phyloP scores from a whole-genome alignment of 768 basidiomycete species.

The Exidia glandulosa region DNA sequence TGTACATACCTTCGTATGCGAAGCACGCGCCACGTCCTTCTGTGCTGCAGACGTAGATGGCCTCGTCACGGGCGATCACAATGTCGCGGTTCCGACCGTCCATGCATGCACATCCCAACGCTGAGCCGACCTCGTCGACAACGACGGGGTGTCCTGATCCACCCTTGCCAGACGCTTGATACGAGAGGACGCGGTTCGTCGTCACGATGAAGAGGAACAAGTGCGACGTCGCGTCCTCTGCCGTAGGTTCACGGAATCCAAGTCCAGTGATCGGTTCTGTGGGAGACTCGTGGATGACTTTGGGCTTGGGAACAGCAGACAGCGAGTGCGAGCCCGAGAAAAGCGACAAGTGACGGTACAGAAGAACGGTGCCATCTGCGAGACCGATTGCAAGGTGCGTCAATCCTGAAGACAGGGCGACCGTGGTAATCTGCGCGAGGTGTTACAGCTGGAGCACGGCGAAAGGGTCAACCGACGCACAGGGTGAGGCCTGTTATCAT shows the following conservation, averaged over 20 bases:
- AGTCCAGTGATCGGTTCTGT: conserved; percentile 89
- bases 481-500: conserved; percentile 67
- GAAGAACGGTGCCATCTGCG: conserved; percentile 87
- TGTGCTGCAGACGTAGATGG: conserved; percentile 73
- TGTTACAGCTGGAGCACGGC: neutral
- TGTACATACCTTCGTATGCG: conserved; percentile 73
- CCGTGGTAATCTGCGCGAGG: conserved; percentile 49
- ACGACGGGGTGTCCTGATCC: conserved; percentile 48
- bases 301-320: conserved; percentile 74
- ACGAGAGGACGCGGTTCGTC: conserved; percentile 65
- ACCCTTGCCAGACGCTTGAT: conserved; percentile 62
- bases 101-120: conserved; percentile 74
- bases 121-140: conserved; percentile 81
- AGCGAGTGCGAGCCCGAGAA: conserved; percentile 52
- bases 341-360: conserved; percentile 83
- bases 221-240: conserved; percentile 23
- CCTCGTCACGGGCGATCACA: conserved; percentile 83
- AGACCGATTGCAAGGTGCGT: conserved; percentile 86
- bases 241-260: conserved; percentile 63
- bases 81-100: conserved; percentile 64
- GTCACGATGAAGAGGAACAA: conserved; percentile 80
- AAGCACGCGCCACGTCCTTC: conserved; percentile 78
- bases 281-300: conserved; percentile 70
- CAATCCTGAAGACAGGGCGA: conserved; percentile 67
- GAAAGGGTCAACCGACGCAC: conserved; percentile 25